Base-by-base conservation (phyloP, 768 basidiomycete genomes). In the Xanthoconium purpureum region DNA sequence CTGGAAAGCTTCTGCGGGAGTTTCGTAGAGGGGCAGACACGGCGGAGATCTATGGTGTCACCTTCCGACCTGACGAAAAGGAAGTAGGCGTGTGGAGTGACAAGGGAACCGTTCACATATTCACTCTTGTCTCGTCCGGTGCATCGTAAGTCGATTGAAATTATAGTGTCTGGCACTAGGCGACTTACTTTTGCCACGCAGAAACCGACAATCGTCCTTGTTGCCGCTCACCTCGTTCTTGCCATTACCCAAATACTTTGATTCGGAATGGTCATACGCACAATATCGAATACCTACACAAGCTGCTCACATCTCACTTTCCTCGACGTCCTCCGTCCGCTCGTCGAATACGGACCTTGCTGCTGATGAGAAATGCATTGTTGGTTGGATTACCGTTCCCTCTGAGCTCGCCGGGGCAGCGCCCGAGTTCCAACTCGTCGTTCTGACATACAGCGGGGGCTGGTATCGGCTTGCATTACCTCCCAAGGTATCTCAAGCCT, bases 191-290 rank as follows among this genome's bases (percentile, higher is more conserved):
- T 52, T 37, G 37, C 39, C n/a, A 36, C 57, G 11, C 65, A 92
- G 90, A 43, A 93, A 94, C 65, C 90, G 89, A 38, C 90, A 91
- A 57, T 94, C 91, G 8, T 82, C 89, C 7, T 80, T 95, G 62
- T 91, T 89, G 1, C 84, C 88, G 5, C 73, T 96, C 46, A 82
- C 87, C 15, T 86, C 89, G 4, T 94, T 87, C 66, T 73, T 96
- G 11, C 89, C 88, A 14, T 78, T 92, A 35, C 93, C 93, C 17
- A 91, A 89, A 59, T 96, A 96, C 70, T 94, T 97, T 67, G 85
- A 87, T 65, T 94, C 92, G n/a, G 88, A 94, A 70, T 96, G 94
- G 94, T 95, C 94, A 0, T 94, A 96, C 66, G 91, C 94, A 14
- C 89, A 91, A 62, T 97, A 91, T 69, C 83, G 91, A 42, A 89